phyloP scores from a whole-genome alignment of 768 basidiomycete species.

The Dentipellis fragilis region DNA sequence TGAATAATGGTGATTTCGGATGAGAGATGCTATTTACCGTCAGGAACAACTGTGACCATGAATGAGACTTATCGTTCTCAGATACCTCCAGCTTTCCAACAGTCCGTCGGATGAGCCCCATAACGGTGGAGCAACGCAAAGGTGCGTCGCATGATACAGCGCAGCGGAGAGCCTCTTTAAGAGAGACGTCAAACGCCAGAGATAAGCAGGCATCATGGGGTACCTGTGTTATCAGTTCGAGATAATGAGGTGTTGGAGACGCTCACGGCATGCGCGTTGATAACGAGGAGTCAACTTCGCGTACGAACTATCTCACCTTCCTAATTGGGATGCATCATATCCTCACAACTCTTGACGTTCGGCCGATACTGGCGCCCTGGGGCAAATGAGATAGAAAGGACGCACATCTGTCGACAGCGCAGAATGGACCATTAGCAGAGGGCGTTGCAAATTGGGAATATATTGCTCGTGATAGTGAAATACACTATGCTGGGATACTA shows the following conservation, averaged over 20 bases:
- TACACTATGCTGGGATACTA: background rate
- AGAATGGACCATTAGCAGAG: no score
- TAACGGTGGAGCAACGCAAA: no score
- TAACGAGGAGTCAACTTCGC: background rate
- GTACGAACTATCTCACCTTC: background rate
- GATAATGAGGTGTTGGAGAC: no score
- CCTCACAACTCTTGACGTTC: background rate
- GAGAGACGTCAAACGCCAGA: background rate
- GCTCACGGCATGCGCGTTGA: background rate
- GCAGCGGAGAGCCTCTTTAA: background rate
- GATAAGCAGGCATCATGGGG: background rate
- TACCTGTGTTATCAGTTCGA: no score
- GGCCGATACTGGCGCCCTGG: background rate
- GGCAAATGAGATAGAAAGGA: background rate
- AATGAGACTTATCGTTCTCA: constrained; percentile 1
- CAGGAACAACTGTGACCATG: constrained; percentile 1
- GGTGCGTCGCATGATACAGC: background rate
- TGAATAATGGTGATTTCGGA: background rate
- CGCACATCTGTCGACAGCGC: background rate
- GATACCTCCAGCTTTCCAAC: background rate
- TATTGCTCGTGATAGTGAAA: background rate
- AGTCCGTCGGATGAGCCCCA: background rate
- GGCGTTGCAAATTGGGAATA: background rate
- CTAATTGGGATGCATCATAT: background rate
- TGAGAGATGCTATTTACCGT: background rate